These are phyloP conservation scores for Pascua guehoae DNA, from an alignment of 1,284 basidiomycete species.

Conservation along the genomic window DNA sequence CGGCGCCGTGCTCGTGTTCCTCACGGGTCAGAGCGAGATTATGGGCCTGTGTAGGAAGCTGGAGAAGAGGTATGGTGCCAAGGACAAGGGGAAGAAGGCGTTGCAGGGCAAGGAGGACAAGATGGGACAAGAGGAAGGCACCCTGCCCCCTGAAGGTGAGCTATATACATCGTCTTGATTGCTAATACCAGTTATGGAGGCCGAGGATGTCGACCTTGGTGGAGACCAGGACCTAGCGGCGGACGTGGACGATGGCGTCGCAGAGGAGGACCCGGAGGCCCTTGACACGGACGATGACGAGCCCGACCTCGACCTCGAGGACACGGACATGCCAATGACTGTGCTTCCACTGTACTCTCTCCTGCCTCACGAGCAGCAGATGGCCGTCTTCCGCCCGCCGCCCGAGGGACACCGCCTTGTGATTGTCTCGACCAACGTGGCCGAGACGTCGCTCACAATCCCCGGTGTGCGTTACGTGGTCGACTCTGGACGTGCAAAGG, in stretches of 20 bases:
- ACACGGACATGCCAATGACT: slow-evolving; percentile 58
- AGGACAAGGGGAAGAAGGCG: slow-evolving; percentile 51
- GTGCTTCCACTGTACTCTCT: slow-evolving; percentile 71
- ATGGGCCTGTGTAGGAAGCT: slow-evolving; percentile 64
- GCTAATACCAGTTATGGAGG: slow-evolving; percentile 39
- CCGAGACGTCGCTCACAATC: slow-evolving; percentile 74
- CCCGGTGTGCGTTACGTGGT: slow-evolving; percentile 73
- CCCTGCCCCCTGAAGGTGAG: slow-evolving; percentile 34
- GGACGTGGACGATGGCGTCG: slow-evolving; percentile 51
- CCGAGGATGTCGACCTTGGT: slow-evolving; percentile 50
- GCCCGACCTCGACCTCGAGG: slow-evolving; percentile 44
- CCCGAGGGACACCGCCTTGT: slow-evolving; percentile 64
- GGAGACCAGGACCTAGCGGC: slow-evolving; percentile 50
- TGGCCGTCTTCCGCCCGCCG: slow-evolving; percentile 66
- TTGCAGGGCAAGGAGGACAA: slow-evolving; percentile 6
- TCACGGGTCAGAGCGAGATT: slow-evolving; percentile 76
- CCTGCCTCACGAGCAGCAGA: slow-evolving; percentile 67
- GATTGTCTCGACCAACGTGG: slow-evolving; percentile 72
- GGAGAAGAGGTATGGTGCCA: slow-evolving; percentile 68
- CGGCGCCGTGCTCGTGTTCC: slow-evolving; percentile 69
- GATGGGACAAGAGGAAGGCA: slow-evolving; percentile 9
- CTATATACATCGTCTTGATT: slow-evolving; percentile 55
- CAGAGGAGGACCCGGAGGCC: slow-evolving; percentile 48
- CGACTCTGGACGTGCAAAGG: slow-evolving; percentile 73
- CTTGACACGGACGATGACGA: slow-evolving; percentile 51